Percentiles rank a stretch among this genome's conserved stretches.
These are phyloP conservation scores for Malus asiatica DNA, from an alignment of 306 rosid genomes.

Conservation along the genomic window DNA sequence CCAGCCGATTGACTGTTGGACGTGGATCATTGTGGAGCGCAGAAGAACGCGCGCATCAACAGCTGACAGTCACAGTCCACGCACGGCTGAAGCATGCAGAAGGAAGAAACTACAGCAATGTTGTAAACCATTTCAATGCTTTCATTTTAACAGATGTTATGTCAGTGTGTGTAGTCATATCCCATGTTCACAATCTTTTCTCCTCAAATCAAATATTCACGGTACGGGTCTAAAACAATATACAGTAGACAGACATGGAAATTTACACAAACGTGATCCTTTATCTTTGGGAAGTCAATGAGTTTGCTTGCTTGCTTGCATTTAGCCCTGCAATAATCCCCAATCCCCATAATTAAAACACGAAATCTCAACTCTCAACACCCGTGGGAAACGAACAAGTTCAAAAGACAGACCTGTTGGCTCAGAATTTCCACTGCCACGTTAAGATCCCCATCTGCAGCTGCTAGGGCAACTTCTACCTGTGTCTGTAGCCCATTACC, in stretches of 20 bases:
- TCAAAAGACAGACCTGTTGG: constrained; percentile 58
- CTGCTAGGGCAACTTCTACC: constrained; percentile 94
- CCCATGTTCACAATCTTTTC: not conserved
- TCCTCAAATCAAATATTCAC: not conserved
- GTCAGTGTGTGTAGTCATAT: not conserved
- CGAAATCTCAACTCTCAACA: not conserved
- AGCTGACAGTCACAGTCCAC: not conserved
- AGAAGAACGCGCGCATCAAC: not conserved
- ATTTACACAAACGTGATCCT: not conserved
- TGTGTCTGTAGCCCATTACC: constrained; percentile 64
- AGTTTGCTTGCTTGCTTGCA: not conserved
- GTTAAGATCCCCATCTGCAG: constrained; percentile 91
- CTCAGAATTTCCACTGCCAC: constrained; percentile 97
- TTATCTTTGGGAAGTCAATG: not conserved
- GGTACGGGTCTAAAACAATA: not conserved
- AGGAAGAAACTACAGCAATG: not conserved
- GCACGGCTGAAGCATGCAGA: not conserved
- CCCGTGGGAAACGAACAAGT: not conserved
- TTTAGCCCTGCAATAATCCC: constrained; percentile 41
- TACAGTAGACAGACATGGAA: not conserved
- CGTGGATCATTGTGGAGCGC: not conserved
- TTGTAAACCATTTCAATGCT: not conserved
- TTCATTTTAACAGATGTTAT: not conserved
- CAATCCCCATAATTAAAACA: not conserved
- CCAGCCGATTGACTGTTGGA: not conserved